These are phyloP conservation scores for Chiua virens DNA, from an alignment of 768 basidiomycete genomes.

Conservation along the genomic window DNA sequence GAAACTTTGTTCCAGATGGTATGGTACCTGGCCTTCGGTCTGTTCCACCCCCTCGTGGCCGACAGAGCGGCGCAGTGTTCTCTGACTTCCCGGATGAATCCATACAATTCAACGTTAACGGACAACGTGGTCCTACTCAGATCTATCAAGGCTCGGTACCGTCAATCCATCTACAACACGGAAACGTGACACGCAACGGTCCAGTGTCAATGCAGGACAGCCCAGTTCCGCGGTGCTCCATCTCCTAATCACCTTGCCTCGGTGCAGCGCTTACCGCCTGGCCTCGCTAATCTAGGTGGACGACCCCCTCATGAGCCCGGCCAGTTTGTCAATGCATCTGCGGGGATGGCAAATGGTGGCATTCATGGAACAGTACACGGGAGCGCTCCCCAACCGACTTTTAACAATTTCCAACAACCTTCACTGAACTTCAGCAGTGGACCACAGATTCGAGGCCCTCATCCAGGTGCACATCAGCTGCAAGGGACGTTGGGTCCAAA, in stretches of 20 bases:
- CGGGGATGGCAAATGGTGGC: conserved; percentile 48
- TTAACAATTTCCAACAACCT: conserved; percentile 52
- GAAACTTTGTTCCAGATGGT: conserved; percentile 79
- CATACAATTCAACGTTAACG: conserved; percentile 50
- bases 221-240: conserved; percentile 67
- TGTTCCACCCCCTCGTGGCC: conserved; percentile 57
- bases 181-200: conserved; percentile 45
- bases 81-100: conserved; percentile 65
- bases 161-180: conserved; percentile 55
- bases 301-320: conserved; percentile 78
- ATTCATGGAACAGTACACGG: conserved; percentile 48
- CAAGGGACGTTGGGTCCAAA: conserved; percentile 48
- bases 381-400: conserved; percentile 48
- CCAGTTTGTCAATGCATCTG: conserved; percentile 48
- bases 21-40: conserved; percentile 83
- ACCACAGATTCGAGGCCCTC: conserved; percentile 50
- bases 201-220: conserved; percentile 57
- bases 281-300: conserved; percentile 78
- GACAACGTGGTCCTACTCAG: conserved; percentile 59
- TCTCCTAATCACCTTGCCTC: conserved; percentile 57
- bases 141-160: conserved; percentile 52
- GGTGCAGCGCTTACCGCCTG: conserved; percentile 70
- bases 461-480: conserved; percentile 46
- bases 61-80: conserved; percentile 54
- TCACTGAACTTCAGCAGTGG: conserved; percentile 45